Evolutionary conservation across 805 yeast species (phyloP).

Genomic region (Soucietia sequanensis): DNA sequence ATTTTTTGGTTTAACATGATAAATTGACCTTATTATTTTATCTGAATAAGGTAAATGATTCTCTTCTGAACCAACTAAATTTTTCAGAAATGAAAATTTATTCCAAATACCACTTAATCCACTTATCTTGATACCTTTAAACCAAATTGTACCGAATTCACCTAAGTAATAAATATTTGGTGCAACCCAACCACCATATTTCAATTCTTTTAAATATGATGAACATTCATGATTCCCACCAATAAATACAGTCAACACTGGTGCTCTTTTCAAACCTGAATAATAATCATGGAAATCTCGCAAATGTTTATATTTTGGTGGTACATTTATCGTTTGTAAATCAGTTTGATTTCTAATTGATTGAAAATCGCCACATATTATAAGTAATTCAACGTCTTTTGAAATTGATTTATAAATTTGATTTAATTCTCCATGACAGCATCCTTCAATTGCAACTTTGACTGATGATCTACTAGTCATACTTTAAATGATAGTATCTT

Average conservation of each 20-base stretch:
- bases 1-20: slow-evolving; percentile 72
- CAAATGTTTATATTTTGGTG: slow-evolving; percentile 66
- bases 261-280: slow-evolving; percentile 58
- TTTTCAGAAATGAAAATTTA: slow-evolving; percentile 30
- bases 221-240: slow-evolving; percentile 98
- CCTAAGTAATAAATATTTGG: slow-evolving; percentile 86
- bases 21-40: slow-evolving; percentile 53
- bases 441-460: slow-evolving; percentile 76
- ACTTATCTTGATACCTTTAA: slow-evolving; percentile 69
- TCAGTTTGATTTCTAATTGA: slow-evolving; percentile 67
- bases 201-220: slow-evolving; percentile 66
- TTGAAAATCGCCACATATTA: slow-evolving; percentile 93
- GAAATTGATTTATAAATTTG: slow-evolving; percentile 45
- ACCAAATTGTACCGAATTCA: slow-evolving; percentile 69
- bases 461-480: too few species aligned
- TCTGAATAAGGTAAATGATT: slow-evolving; percentile 50
- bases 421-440: slow-evolving; percentile 81
- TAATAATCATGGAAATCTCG: slow-evolving; percentile 85
- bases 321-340: slow-evolving; percentile 69
- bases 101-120: slow-evolving; percentile 87
- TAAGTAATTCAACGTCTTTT: slow-evolving; percentile 37
- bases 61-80: slow-evolving; percentile 41
- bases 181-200: slow-evolving; percentile 91
- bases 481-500: too few species aligned
- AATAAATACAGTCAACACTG: slow-evolving; percentile 73